These are phyloP conservation scores for Saraca asoca DNA, from an alignment of 331 rosid species.

Conservation along the genomic window DNA sequence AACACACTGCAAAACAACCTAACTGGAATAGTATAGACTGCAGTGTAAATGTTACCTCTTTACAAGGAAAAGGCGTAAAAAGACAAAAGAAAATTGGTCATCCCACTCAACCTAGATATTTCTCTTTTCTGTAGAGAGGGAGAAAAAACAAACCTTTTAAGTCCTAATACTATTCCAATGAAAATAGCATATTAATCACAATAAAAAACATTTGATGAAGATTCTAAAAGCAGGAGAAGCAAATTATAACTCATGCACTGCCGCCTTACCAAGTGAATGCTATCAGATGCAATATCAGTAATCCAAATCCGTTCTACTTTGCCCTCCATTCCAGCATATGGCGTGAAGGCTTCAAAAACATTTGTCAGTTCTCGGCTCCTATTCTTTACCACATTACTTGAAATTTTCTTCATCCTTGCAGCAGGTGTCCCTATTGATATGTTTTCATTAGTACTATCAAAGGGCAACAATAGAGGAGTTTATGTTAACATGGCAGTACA, in stretches of 20 bases:
- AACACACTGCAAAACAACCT: too few species aligned
- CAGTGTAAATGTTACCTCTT: too few species aligned
- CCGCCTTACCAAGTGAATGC: slow-evolving; percentile 76
- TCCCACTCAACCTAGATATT: too few species aligned
- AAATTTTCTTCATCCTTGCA: slow-evolving; percentile 94
- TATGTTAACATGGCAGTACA: not conserved
- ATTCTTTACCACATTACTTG: slow-evolving; percentile 81
- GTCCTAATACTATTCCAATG: too few species aligned
- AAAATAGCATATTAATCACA: slow-evolving; percentile 12
- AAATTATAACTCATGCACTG: slow-evolving; percentile 13
- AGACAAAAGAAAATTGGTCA: too few species aligned
- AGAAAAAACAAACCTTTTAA: not conserved
- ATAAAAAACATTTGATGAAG: slow-evolving; percentile 26
- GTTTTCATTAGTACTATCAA: slow-evolving; percentile 12
- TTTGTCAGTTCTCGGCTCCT: slow-evolving; percentile 93
- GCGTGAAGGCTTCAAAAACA: slow-evolving; percentile 84
- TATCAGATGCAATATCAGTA: slow-evolving; percentile 87
- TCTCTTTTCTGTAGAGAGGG: not conserved
- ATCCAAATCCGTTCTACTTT: slow-evolving; percentile 93
- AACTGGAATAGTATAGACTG: too few species aligned
- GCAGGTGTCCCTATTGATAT: slow-evolving; percentile 85
- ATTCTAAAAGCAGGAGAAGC: slow-evolving; percentile 10
- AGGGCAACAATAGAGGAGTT: not conserved
- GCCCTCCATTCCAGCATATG: slow-evolving; percentile 89
- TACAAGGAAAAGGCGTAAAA: too few species aligned